A percentile compares a stretch with the other conserved stretches of the same genome.
These are phyloP conservation scores for Trichoderma aggressivum DNA, from an alignment of 2,329 filamentous ascomycete species.

Conservation along the genomic window DNA sequence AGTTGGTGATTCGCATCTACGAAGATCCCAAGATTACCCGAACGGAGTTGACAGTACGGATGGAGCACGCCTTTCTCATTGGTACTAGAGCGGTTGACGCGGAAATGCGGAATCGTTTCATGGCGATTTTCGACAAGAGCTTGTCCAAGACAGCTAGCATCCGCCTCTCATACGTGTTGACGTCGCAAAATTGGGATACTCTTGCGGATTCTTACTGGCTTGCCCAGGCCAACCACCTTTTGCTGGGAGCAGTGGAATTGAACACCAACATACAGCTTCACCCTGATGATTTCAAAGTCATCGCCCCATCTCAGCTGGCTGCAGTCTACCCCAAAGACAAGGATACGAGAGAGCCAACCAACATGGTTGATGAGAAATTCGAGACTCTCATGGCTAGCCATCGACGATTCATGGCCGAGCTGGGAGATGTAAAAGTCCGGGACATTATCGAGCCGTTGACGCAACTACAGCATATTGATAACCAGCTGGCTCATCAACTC, in stretches of 20 bases:
- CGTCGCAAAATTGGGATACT: conserved; percentile 95
- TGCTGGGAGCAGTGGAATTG: conserved; percentile 88
- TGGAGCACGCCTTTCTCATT: conserved; percentile 98
- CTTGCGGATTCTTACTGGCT: conserved; percentile 95
- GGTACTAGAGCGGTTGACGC: conserved; percentile 91
- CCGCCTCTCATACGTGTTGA: conserved; percentile 83
- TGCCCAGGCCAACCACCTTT: conserved; percentile 86
- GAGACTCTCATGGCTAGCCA: conserved; percentile 76
- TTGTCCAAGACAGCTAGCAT: conserved; percentile 89
- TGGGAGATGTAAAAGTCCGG: conserved; percentile 80
- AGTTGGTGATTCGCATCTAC: conserved; percentile 96
- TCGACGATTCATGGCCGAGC: conserved; percentile 75
- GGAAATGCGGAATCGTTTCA: conserved; percentile 94
- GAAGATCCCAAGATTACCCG: conserved; percentile 94
- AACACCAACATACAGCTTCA: conserved; percentile 76
- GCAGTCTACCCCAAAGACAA: conserved; percentile 73
- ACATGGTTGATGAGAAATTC: conserved; percentile 78
- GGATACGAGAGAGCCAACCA: conserved; percentile 59
- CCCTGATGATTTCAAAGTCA: conserved; percentile 75
- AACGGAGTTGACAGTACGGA: conserved; percentile 90
- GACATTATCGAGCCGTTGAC: conserved; percentile 87
- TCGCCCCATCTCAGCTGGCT: conserved; percentile 71
- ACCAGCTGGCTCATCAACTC: conserved; percentile 76
- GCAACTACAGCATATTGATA: conserved; percentile 88
- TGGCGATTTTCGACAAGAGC: conserved; percentile 93